phyloP scores from a whole-genome alignment of 345 rosid genomes.

The Anastatica hierochuntica region DNA sequence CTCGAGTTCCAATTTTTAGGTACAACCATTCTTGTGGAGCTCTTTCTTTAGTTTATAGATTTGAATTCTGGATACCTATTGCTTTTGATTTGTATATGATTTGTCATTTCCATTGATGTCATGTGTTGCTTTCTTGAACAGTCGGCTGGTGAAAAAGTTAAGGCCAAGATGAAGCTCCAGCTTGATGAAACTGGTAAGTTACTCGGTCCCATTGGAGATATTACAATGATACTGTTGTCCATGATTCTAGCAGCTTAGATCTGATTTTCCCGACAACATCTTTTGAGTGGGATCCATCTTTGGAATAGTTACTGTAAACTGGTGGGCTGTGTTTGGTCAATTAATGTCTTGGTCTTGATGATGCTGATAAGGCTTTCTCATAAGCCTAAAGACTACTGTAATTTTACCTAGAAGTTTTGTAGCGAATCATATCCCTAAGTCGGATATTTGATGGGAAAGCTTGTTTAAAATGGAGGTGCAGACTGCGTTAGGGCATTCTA shows the following conservation, averaged over 20 bases:
- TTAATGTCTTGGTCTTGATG: slow-evolving; percentile 1
- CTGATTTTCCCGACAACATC: slow-evolving; percentile 3
- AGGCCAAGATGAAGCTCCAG: slow-evolving; percentile 87
- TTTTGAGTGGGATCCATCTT: slow-evolving; percentile 17
- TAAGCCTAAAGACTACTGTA: background rate
- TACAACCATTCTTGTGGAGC: too few relatives aligned
- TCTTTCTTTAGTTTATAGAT: slow-evolving; percentile 6
- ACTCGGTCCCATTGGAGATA: slow-evolving; percentile 5
- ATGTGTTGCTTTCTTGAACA: slow-evolving; percentile 32
- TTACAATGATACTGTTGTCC: slow-evolving; percentile 9
- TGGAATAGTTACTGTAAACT: background rate
- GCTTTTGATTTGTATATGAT: background rate
- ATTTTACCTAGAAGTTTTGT: background rate
- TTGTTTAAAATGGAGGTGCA: slow-evolving; percentile 1
- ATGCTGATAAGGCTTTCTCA: slow-evolving; percentile 3
- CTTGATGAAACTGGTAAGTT: slow-evolving; percentile 70
- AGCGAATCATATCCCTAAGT: slow-evolving; percentile 1
- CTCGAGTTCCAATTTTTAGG: too few relatives aligned
- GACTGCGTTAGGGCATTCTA: background rate
- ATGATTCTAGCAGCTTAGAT: background rate
- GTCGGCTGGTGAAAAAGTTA: slow-evolving; percentile 78
- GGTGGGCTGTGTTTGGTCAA: background rate
- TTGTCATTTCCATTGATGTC: background rate
- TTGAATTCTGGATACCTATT: slow-evolving; percentile 7
- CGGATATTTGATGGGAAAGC: background rate